phyloP scores from a whole-genome alignment of 2,329 filamentous ascomycete genomes.

The Aspergillus sp. region DNA sequence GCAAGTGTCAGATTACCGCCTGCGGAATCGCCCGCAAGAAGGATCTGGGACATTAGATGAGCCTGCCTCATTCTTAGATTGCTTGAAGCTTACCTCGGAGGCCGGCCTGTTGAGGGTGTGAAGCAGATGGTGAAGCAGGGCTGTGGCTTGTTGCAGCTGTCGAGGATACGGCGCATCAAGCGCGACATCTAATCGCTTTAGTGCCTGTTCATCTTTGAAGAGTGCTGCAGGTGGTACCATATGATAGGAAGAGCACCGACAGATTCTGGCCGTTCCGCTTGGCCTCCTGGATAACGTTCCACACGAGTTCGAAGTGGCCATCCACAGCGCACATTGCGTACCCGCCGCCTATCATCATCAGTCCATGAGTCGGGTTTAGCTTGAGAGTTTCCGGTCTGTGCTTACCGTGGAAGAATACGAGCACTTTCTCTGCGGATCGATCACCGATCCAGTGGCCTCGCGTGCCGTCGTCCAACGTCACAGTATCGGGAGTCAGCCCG shows the following conservation, averaged over 20 bases:
- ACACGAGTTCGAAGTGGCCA: constrained; percentile 2
- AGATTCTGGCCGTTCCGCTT: neutral
- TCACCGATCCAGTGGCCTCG: constrained; percentile 7
- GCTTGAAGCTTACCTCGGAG: neutral
- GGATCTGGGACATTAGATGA: neutral
- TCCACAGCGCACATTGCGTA: constrained; percentile 1
- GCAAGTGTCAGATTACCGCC: constrained; percentile 3
- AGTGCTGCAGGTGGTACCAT: neutral
- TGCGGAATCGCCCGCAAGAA: constrained; percentile 6
- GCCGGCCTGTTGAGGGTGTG: neutral
- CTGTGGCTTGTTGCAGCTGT: constrained; percentile 5
- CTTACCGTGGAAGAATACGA: constrained; percentile 7
- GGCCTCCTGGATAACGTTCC: neutral
- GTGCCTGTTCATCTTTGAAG: neutral
- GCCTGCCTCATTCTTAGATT: neutral
- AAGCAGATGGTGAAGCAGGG: constrained; percentile 1
- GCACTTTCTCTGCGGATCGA: constrained; percentile 2
- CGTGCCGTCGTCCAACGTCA: constrained; percentile 2
- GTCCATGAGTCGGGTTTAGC: neutral
- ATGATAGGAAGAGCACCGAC: constrained; percentile 3
- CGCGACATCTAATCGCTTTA: neutral
- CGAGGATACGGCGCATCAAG: constrained; percentile 3
- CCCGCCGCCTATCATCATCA: constrained; percentile 1
- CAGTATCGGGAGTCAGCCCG: neutral
- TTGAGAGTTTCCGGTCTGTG: neutral